Evolutionary conservation across 2,329 filamentous ascomycete genomes (phyloP), one percentile per base, ranked within the genome.

Genomic region (Neoascochyta sp.): DNA sequence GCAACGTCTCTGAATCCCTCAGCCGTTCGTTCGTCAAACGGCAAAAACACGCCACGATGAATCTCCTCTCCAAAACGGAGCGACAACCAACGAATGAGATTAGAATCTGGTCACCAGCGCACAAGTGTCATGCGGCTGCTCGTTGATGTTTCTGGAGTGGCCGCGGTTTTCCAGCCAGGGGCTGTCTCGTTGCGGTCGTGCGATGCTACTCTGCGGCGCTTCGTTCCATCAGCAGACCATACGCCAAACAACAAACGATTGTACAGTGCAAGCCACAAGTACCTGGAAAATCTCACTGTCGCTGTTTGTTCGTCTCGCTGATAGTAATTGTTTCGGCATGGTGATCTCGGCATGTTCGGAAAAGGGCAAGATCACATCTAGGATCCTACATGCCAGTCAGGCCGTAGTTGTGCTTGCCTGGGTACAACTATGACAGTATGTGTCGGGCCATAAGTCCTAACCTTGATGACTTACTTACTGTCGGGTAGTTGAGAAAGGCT

Each of bases 71-170:
- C n/a, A n/a, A n/a, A n/a, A n/a, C n/a, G n/a, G 29, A 12, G 16
- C 25, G 23, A 33, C 27, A 37, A 29, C 11, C 27, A 35, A 16
- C 24, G 19, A 29, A 30, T 39, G 16, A 21, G 11, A 7, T 21
- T 13, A 11, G 4, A 6, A 24, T 8, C 16, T 22, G 21, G 11
- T 15, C 21, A 27, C 33, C 28, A 40, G 53, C 48, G 49, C 48
- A 54, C 52, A 50, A 41, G 20, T 43, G 35, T 47, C 41, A 36
- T 37, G 33, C 11, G 20, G 34, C 34, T 17, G 32, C 17, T 27
- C 34, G 26, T 19, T 15, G 34, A 32, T 36, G 21, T 23, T 27
- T 42, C 24, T 32, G 35, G 39, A 22, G 33, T 36, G 26, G 16
- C 32, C 20, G 36, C 30, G n/a, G n/a, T 32, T 39, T 32, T 33